These are phyloP conservation scores for Hypericum perforatum DNA, from an alignment of 345 rosid genomes.

Conservation along the genomic window DNA sequence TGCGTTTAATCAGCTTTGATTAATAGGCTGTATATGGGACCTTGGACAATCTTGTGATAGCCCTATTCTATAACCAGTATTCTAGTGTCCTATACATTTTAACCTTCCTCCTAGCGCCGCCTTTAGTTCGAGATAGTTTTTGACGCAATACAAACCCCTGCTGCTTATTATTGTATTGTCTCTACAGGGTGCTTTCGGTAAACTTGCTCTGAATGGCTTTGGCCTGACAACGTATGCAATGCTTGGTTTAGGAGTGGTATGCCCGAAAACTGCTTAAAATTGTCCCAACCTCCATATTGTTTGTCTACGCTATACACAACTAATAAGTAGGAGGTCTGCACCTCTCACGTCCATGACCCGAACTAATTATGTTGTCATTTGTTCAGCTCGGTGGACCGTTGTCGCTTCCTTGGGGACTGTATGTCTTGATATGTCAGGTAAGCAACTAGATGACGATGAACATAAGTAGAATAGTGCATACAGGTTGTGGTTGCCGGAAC, in stretches of 20 bases:
- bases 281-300: background rate
- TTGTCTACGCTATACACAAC: background rate
- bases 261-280: constrained; percentile 7
- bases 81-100: too few species aligned
- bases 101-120: too few species aligned
- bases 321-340: background rate
- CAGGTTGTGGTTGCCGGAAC: background rate
- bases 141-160: background rate
- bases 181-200: constrained; percentile 79
- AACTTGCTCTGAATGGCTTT: constrained; percentile 48
- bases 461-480: background rate
- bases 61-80: too few species aligned
- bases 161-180: background rate
- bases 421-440: constrained; percentile 93
- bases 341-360: background rate
- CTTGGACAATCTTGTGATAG: too few species aligned
- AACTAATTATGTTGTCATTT: background rate
- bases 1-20: too few species aligned
- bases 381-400: constrained; percentile 82
- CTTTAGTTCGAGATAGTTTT: too few species aligned
- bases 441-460: background rate
- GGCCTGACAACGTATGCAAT: constrained; percentile 71
- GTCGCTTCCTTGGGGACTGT: constrained; percentile 93
- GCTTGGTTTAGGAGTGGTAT: constrained; percentile 91
- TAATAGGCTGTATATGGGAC: too few species aligned